phyloP scores from a whole-genome alignment of 495 filamentous ascomycete genomes.

The Terfezia boudieri region DNA sequence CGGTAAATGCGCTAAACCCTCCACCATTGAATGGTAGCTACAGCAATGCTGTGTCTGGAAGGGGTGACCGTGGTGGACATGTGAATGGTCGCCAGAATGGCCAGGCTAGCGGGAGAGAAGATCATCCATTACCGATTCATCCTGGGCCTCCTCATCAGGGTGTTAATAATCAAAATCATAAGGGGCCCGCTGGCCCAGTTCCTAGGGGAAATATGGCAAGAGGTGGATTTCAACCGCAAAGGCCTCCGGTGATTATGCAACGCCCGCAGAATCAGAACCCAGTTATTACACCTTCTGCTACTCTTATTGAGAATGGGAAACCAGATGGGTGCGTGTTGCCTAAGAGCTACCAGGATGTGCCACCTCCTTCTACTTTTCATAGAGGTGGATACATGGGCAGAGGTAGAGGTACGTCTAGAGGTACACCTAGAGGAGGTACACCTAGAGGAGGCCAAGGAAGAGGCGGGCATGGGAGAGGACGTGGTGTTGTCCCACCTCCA shows the following conservation, averaged over 20 bases:
- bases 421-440: constrained; percentile 18
- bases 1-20: constrained; percentile 5
- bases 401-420: constrained; percentile 25
- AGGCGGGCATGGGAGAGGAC: no score
- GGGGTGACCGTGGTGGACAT: constrained; percentile 23
- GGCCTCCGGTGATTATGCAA: constrained; percentile 18
- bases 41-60: constrained; percentile 27
- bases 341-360: constrained; percentile 46
- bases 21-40: constrained; percentile 26
- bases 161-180: no score
- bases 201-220: no score
- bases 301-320: neutral
- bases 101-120: no score
- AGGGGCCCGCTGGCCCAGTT: no score
- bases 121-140: no score
- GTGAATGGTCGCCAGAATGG: no score
- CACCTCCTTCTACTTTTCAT: constrained; percentile 52
- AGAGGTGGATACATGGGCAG: constrained; percentile 31
- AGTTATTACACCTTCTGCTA: neutral
- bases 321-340: constrained; percentile 22
- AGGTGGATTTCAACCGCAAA: constrained; percentile 25
- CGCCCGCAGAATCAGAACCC: constrained; percentile 7
- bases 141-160: no score
- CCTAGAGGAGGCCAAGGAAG: constrained; percentile 13
- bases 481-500: no score